These are phyloP conservation scores for Moesziomyces antarcticus DNA, from an alignment of 1,284 basidiomycete species.

Conservation along the genomic window DNA sequence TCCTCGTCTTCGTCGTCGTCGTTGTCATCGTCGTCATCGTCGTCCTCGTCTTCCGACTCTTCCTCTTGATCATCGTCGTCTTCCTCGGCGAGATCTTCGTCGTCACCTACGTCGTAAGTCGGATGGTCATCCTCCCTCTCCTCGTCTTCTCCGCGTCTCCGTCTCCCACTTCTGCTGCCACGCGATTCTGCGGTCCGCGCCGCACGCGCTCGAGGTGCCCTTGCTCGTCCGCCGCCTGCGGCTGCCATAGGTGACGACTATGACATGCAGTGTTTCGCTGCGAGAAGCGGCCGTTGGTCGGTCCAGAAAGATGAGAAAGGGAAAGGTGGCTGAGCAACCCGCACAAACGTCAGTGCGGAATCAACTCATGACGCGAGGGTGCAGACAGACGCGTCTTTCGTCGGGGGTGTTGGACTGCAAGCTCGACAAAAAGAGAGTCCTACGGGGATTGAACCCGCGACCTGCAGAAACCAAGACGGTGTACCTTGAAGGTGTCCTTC, in stretches of 20 bases:
- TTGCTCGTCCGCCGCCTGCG: not conserved
- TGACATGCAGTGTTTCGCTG: not conserved
- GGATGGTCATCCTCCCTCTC: constrained; percentile 1
- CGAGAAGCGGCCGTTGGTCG: too few relatives aligned
- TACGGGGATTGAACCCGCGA: constrained; percentile 57
- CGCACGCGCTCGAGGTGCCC: not conserved
- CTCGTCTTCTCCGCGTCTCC: not conserved
- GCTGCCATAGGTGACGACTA: not conserved
- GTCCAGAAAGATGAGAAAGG: too few relatives aligned
- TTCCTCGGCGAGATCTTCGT: constrained; percentile 11
- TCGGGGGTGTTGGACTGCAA: constrained; percentile 8
- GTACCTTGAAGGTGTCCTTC: constrained; percentile 14
- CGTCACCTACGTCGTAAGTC: constrained; percentile 1
- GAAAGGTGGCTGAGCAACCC: not conserved
- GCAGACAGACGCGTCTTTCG: constrained; percentile 6
- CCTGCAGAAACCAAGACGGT: constrained; percentile 39
- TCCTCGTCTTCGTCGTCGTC: constrained; percentile 16
- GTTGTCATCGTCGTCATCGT: constrained; percentile 13
- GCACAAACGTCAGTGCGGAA: not conserved
- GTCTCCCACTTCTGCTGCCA: not conserved
- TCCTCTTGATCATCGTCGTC: constrained; percentile 17
- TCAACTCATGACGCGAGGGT: not conserved
- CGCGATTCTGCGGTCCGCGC: not conserved
- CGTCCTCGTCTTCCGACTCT: constrained; percentile 16
- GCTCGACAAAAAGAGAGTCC: constrained; percentile 34